A percentile compares a stretch with the other conserved stretches of the same genome.
These are phyloP conservation scores for Earliella scabrosa DNA, from an alignment of 1,284 basidiomycete species.

Conservation along the genomic window DNA sequence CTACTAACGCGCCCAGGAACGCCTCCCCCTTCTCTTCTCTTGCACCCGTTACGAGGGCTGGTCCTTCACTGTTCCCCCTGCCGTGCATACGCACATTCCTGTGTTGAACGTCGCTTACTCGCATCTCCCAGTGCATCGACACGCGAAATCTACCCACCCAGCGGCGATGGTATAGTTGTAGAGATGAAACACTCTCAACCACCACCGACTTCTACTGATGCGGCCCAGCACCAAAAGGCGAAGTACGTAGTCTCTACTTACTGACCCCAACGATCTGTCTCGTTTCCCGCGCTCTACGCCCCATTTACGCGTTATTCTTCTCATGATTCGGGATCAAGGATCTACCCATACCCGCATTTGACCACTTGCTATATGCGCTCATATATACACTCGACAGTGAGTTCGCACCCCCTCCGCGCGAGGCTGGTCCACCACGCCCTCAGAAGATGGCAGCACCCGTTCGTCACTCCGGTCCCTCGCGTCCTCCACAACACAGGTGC, in stretches of 20 bases:
- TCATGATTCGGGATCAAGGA: not conserved
- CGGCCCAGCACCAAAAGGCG: too few species aligned
- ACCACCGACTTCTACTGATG: too few species aligned
- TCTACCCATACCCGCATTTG: not conserved
- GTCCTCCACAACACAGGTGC: constrained; percentile 2
- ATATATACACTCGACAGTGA: constrained; percentile 1
- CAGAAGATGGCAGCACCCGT: not conserved
- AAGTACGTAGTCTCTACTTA: too few species aligned
- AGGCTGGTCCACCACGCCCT: not conserved
- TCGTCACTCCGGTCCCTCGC: not conserved
- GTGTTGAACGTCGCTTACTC: too few species aligned
- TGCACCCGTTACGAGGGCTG: too few species aligned
- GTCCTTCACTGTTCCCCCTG: too few species aligned
- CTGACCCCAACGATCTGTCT: not conserved
- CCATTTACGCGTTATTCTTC: not conserved
- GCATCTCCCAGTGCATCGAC: not conserved
- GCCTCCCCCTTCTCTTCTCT: not conserved
- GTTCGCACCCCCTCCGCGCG: not conserved
- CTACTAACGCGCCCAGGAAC: constrained; percentile 1
- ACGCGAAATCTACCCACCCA: not conserved
- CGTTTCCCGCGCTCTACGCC: not conserved
- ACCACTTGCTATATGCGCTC: not conserved
- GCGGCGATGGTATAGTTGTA: too few species aligned
- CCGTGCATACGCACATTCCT: too few species aligned
- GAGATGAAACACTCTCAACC: too few species aligned